phyloP scores from a whole-genome alignment of 352 stramenopile genomes.

The Phytophthora tubulina region DNA sequence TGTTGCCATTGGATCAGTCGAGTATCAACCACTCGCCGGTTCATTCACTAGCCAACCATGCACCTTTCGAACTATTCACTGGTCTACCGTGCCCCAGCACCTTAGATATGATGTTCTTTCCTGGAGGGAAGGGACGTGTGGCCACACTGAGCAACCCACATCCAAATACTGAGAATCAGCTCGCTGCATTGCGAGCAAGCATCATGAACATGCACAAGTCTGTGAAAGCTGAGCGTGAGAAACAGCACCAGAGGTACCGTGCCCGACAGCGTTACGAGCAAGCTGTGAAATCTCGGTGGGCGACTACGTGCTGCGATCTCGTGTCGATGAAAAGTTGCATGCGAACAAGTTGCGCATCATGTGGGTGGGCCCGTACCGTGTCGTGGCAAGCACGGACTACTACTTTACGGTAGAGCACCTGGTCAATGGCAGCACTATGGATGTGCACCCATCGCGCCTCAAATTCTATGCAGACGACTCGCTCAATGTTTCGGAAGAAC shows the following conservation, averaged over 20 bases:
- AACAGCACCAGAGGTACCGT: not conserved
- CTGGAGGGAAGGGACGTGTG: constrained; percentile 3
- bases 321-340: constrained; percentile 19
- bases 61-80: not conserved
- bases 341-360: constrained; percentile 39
- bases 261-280: constrained; percentile 4
- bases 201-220: constrained; percentile 25
- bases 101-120: constrained; percentile 3
- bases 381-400: constrained; percentile 27
- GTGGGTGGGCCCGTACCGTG: constrained; percentile 41
- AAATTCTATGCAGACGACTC: constrained; percentile 16
- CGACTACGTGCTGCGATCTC: constrained; percentile 42
- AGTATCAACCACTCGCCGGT: constrained; percentile 15
- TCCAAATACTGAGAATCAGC: not conserved
- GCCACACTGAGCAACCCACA: not conserved
- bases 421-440: not conserved
- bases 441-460: constrained; percentile 10
- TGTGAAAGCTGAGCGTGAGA: not conserved
- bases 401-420: constrained; percentile 26
- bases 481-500: not conserved
- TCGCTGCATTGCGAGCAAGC: not conserved
- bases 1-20: not conserved
- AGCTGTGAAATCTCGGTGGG: constrained; percentile 23
- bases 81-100: constrained; percentile 7
- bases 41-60: not conserved